Conservation (phyloP, 345 rosid genomes). For the Rhizophora mangle region DNA sequence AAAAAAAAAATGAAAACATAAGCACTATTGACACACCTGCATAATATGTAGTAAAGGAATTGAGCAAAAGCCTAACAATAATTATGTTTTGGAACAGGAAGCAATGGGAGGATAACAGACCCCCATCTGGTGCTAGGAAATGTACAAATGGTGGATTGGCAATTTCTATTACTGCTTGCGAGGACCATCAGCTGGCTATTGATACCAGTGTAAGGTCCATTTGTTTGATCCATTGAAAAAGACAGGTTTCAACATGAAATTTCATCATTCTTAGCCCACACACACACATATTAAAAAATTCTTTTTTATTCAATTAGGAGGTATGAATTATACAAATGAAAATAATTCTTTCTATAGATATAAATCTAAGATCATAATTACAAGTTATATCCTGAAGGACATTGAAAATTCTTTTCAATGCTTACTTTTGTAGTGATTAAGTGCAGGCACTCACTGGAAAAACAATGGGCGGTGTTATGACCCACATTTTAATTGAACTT, state of each 20-base stretch:
- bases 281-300: neutral
- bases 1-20: no score
- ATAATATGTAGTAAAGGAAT: no score
- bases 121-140: slow-evolving; percentile 27
- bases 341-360: no score
- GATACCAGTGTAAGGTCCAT: slow-evolving; percentile 11
- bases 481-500: slow-evolving; percentile 13
- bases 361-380: no score
- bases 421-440: neutral
- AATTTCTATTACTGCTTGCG: slow-evolving; percentile 21
- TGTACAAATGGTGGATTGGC: slow-evolving; percentile 27
- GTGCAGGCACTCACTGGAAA: slow-evolving; percentile 18
- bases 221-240: neutral
- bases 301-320: neutral
- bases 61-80: neutral
- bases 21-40: no score
- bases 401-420: neutral
- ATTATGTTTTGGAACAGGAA: slow-evolving; percentile 20
- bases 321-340: no score
- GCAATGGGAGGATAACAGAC: slow-evolving; percentile 29
- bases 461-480: slow-evolving; percentile 22
- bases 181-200: slow-evolving; percentile 19
- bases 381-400: no score
- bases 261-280: no score
- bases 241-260: neutral